A percentile compares a stretch with the other conserved stretches of the same genome.
Evolutionary conservation across 345 rosid genomes (phyloP).

Genomic region (Atalantia buxifolia): DNA sequence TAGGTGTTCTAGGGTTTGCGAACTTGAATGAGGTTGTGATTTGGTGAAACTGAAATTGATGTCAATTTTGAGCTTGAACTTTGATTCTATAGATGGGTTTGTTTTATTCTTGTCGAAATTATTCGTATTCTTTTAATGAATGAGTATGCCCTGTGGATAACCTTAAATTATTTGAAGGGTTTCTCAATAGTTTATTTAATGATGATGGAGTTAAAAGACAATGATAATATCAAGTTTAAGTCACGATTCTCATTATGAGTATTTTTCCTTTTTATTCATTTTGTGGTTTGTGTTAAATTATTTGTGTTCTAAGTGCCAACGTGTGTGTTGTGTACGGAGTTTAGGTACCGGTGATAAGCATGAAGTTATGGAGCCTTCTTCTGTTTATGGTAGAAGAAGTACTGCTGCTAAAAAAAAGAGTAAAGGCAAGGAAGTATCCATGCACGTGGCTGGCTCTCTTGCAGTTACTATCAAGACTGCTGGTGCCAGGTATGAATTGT

Average conservation of each 20-base stretch:
- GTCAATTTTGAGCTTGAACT: neutral
- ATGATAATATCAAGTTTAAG: neutral
- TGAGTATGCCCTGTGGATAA: neutral
- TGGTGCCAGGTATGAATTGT: slow-evolving; percentile 31
- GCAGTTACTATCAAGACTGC: slow-evolving; percentile 13
- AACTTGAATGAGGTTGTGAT: neutral
- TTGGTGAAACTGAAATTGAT: neutral
- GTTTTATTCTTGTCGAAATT: neutral
- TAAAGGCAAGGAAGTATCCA: slow-evolving; percentile 33
- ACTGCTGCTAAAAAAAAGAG: slow-evolving; percentile 29
- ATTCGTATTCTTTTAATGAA: neutral
- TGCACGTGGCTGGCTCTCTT: slow-evolving; percentile 23
- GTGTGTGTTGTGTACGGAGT: neutral
- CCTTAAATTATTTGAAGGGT: neutral
- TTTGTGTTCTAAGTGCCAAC: neutral
- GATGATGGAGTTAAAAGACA: neutral
- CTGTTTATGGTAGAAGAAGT: slow-evolving; percentile 38
- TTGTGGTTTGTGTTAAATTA: neutral
- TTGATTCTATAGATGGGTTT: neutral
- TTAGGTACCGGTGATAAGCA: slow-evolving; percentile 21
- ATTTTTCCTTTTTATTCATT: neutral
- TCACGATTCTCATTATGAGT: neutral
- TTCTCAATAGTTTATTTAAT: neutral
- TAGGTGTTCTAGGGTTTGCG: slow-evolving; percentile 3
- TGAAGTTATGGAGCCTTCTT: slow-evolving; percentile 27